Base-by-base conservation (phyloP, 306 rosid species). In the Sicyos baderoa region DNA sequence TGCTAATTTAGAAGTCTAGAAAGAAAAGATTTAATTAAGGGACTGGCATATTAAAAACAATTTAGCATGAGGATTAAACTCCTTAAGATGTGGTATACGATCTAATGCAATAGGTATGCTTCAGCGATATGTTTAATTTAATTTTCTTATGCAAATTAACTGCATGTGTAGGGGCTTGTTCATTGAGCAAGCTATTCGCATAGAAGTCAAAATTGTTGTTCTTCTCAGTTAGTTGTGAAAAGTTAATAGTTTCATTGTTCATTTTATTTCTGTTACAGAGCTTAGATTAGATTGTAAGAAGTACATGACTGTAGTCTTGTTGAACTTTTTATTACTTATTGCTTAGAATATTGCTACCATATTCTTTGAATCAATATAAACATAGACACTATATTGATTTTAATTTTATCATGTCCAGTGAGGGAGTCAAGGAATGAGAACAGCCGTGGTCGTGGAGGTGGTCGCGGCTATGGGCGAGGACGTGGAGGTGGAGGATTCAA, bases 401-500 rank as follows among this genome's bases (percentile, higher is more conserved):
- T 35, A 51, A 7, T n/a, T 47, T 22, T 44, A 45, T 64, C 11
- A 47, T 49, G 51, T 44, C 59, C 74, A 83, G 91, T 86, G 72
- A 83, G 72, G 73, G 91, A 83, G 71, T 49, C 72, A 22, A 84
- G 35, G 79, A 74, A 60, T 62, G 91, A 84, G 16, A 22, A 32
- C 42, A 78, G 91, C 42, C 87, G 81, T 63, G 86, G 87, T 6
- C 87, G 82, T 40, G 84, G 87, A 0, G 76, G 81, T 54, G 90
- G 81, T 4, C 84, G 80, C 25, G 86, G 84, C 8, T 76, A 18
- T 73, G 76, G 81, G 1, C 84, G 86, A 35, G 86, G 89, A 11
- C 82, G 85, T 63, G 86, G 90, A 62, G 83, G 83, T 22, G 78
- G 84, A 22, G 83, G 80, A 55, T 83, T 75, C 73, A 54, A 60